Evolutionary conservation across 2,329 filamentous ascomycete species (phyloP), one percentile per base, ranked within the genome.

Genomic region (Didymella pomorum): DNA sequence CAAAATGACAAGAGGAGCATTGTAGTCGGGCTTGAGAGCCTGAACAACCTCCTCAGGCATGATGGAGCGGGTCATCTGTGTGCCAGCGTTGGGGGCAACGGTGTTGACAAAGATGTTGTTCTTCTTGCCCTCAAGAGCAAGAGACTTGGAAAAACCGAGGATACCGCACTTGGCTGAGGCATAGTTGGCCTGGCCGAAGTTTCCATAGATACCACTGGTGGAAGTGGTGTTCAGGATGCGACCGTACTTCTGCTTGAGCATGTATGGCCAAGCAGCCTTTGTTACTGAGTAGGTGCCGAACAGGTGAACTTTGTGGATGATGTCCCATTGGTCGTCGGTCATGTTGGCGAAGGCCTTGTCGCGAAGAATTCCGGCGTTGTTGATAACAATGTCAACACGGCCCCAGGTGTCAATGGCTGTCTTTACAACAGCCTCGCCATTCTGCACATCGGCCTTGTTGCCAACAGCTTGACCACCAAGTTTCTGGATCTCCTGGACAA

Each of bases 61-160:
- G 76, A 99, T 91, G 49, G 91, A 94, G 68, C 89, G 87, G 55
- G 95, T 99, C 91, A 99, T 95, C 75, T 89, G 88, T 43, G 95
- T 99, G 70, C 95, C 95, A 37, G 95, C 95, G 73, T 98, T 99
- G 68, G 95, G 95, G 23, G 95, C 95, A 72, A 99, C 97, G 58
- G 93, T 97, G 85, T 99, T 99, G 78, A 97, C 92, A 71, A 88
- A 93, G 79, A 99, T 98, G 84, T 97, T 97, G 85, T 99, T 93
- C 84, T 98, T 98, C 74, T 86, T 86, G 71, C 95, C 95, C 81
- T 99, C 95, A 48, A 95, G 85, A 50, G 95, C 95, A 54, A 99
- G 86, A 49, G 95, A 92, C 69, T 93, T 91, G 39, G 93, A 97
- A 83, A 99, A 92, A 61, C 95, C 95, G 41, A 99, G 89, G 66